Evolutionary conservation across 495 filamentous ascomycete species (phyloP).

Genomic region (Choiromyces venosus): DNA sequence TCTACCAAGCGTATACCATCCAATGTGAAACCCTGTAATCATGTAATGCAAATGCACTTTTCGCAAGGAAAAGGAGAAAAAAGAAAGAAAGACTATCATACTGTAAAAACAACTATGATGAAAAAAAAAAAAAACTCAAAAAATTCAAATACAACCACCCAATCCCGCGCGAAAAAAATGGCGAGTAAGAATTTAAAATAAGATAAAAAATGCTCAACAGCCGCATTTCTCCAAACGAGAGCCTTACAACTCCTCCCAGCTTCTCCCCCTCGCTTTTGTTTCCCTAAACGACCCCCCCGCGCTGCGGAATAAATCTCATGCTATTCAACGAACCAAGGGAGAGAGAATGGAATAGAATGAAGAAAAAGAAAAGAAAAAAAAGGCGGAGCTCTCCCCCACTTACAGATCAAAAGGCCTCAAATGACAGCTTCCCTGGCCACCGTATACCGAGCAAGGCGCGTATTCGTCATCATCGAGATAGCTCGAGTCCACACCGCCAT

Average conservation of each 20-base stretch:
- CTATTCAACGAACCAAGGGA: neutral
- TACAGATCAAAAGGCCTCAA: conserved; percentile 42
- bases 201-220: neutral
- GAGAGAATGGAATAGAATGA: neutral
- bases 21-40: neutral
- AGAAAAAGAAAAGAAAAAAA: neutral
- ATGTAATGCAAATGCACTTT: neutral
- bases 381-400: neutral
- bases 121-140: too few relatives aligned
- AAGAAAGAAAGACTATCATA: too few relatives aligned
- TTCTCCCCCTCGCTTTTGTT: neutral
- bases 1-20: neutral
- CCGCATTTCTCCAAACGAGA: neutral
- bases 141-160: neutral
- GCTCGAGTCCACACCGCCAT: conserved; percentile 23
- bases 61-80: neutral
- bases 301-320: neutral
- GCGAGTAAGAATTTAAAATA: neutral
- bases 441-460: conserved; percentile 32
- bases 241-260: neutral
- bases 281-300: neutral
- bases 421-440: conserved; percentile 12
- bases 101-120: neutral
- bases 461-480: conserved; percentile 32
- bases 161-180: neutral